Base-by-base conservation (phyloP, 2,329 filamentous ascomycete species). In the Aspergillus costaricaensis region DNA sequence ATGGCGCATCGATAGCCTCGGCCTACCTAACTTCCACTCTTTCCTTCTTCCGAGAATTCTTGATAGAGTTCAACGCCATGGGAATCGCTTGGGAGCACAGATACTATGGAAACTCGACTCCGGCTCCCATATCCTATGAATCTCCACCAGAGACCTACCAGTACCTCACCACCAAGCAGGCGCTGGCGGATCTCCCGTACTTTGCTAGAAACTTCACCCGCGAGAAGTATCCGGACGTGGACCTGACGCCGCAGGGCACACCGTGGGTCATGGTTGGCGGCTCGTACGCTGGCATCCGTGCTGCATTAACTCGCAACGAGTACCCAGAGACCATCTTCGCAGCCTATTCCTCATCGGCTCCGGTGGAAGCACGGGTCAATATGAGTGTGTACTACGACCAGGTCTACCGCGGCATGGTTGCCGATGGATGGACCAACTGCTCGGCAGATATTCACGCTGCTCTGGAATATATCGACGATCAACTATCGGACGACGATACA, bases 361-460 rank as follows among this genome's bases (percentile, higher is more conserved):
- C 79, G 0, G 77, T 82, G 0, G 71, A 85, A 64, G 81, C 81
- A 2, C 72, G 70, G 5, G 65, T 80, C n/a, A 76, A 84, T 59
- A 82, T 83, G 78, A 78, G 76, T n/a, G 70, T 77, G 21, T 85
- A 83, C 66, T 84, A 76, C 55, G 81, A 84, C 21, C 79, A 82
- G 39, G 68, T 85, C 2, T 80, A 80, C 64, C 76, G 74, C 10
- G 81, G 80, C 3, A 74, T 85, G 72, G 74, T 78, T 4, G 76
- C 74, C 5, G 82, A 83, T 58, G 84, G 82, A 60, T 76, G 78
- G 38, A 72, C 72, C 3, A 83, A 83, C 67, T 85, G 83, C 69
- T 78, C 80, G 12, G 72, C 74, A 12, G 82, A 85, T 60, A 75
- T 83, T 53, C 75, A 81, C 15, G 79, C 80, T 5, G 81, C 80